A percentile compares a stretch with the other conserved stretches of the same genome.
These are phyloP conservation scores for Neodidymelliopsis sp. DNA, from an alignment of 2,329 filamentous ascomycete genomes.

Conservation along the genomic window DNA sequence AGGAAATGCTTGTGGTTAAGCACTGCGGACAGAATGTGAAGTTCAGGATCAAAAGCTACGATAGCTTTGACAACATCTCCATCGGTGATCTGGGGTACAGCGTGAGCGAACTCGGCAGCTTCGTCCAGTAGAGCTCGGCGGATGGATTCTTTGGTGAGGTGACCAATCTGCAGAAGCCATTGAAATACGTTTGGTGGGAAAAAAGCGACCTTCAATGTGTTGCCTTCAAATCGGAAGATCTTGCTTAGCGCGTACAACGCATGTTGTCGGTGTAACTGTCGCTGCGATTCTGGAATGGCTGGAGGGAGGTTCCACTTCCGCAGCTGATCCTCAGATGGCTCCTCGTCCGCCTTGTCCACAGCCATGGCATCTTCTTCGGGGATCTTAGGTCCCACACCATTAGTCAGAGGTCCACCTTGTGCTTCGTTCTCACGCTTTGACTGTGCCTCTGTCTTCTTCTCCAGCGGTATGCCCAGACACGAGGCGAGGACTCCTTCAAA, in stretches of 20 bases:
- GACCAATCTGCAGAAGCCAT: constrained; percentile 66
- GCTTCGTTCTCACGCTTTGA: constrained; percentile 30
- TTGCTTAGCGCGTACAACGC: constrained; percentile 62
- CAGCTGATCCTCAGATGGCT: constrained; percentile 30
- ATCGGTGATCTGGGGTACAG: constrained; percentile 59
- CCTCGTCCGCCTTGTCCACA: constrained; percentile 27
- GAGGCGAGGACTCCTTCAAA: constrained; percentile 53
- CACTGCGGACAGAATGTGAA: constrained; percentile 71
- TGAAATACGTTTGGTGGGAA: constrained; percentile 63
- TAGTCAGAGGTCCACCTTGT: constrained; percentile 28
- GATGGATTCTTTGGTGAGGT: constrained; percentile 54
- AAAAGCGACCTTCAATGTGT: constrained; percentile 51
- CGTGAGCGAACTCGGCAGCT: constrained; percentile 51
- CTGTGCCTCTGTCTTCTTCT: constrained; percentile 23
- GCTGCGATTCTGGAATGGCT: constrained; percentile 52
- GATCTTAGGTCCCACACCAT: constrained; percentile 30
- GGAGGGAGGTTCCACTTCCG: constrained; percentile 58
- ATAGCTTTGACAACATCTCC: constrained; percentile 70
- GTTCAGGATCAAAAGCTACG: constrained; percentile 70
- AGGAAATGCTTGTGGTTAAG: constrained; percentile 69
- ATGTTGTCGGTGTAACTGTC: constrained; percentile 69
- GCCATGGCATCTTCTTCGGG: constrained; percentile 25
- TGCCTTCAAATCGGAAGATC: constrained; percentile 52
- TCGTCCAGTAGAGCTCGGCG: constrained; percentile 50
- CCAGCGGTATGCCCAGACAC: constrained; percentile 48